phyloP scores from a whole-genome alignment of 768 basidiomycete genomes.

The Tricholoma sp. region DNA sequence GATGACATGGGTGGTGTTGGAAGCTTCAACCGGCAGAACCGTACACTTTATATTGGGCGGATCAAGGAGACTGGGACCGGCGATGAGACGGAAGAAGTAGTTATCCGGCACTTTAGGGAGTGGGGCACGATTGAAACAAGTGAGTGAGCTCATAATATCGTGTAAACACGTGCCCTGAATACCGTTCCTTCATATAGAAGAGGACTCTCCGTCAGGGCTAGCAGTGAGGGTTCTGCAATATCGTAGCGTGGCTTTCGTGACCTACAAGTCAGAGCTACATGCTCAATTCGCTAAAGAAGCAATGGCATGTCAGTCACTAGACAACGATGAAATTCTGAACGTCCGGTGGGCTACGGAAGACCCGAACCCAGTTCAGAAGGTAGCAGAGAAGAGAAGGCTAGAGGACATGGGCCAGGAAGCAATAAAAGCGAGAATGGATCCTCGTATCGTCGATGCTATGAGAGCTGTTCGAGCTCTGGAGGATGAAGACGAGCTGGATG shows the following conservation, averaged over 20 bases:
- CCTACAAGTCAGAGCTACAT: conserved; percentile 78
- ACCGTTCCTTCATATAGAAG: conserved; percentile 1
- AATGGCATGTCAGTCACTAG: conserved; percentile 97
- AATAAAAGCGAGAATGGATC: conserved; percentile 81
- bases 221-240: conserved; percentile 88
- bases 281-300: conserved; percentile 98
- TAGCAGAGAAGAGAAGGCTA: conserved; percentile 77
- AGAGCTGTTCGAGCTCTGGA: conserved; percentile 83
- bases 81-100: conserved; percentile 87
- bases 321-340: conserved; percentile 96
- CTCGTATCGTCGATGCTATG: conserved; percentile 85
- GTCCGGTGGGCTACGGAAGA: conserved; percentile 99
- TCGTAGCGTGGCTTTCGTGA: conserved; percentile 96
- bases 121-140: conserved; percentile 93
- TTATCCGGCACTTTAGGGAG: conserved; percentile 89
- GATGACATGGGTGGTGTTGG: conserved; percentile 99
- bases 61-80: conserved; percentile 90
- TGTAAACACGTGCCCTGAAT: background rate
- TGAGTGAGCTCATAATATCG: conserved; percentile 30
- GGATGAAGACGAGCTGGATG: conserved; percentile 58
- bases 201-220: conserved; percentile 22
- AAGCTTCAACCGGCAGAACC: conserved; percentile 89
- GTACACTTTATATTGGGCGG: conserved; percentile 91
- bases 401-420: conserved; percentile 85
- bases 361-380: conserved; percentile 89